phyloP scores from a whole-genome alignment of 176 grass and related monocot genomes.

The Tillandsia fasciculata region DNA sequence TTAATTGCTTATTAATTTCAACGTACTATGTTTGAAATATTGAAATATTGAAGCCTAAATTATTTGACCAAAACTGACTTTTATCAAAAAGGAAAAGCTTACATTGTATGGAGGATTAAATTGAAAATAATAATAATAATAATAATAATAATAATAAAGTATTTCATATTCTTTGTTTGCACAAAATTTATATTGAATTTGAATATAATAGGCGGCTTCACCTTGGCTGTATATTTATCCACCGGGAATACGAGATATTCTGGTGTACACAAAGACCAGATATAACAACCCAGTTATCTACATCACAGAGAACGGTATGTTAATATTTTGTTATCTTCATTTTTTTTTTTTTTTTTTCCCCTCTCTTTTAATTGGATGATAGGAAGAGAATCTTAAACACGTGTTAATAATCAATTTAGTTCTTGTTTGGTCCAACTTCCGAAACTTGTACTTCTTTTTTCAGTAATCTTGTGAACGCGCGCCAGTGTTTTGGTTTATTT shows the following conservation, averaged over 20 bases:
- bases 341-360: not conserved
- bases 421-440: not conserved
- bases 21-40: too few species aligned
- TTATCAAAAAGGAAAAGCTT: too few species aligned
- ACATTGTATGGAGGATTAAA: too few species aligned
- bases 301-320: slow-evolving; percentile 49
- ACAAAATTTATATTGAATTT: not conserved
- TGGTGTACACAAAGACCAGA: slow-evolving; percentile 42
- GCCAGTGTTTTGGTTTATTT: too few species aligned
- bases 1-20: too few species aligned
- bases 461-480: too few species aligned
- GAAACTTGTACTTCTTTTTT: too few species aligned
- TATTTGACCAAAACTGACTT: too few species aligned
- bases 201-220: slow-evolving; percentile 23
- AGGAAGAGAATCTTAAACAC: not conserved
- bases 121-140: not conserved
- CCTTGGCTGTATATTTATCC: slow-evolving; percentile 46
- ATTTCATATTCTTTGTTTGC: not conserved
- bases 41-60: too few species aligned
- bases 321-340: not conserved
- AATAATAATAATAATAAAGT: not conserved
- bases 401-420: not conserved
- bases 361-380: too few species aligned
- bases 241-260: slow-evolving; percentile 26
- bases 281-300: slow-evolving; percentile 39